phyloP scores from a whole-genome alignment of 257 asterid species.

The Fraxinus anomala region DNA sequence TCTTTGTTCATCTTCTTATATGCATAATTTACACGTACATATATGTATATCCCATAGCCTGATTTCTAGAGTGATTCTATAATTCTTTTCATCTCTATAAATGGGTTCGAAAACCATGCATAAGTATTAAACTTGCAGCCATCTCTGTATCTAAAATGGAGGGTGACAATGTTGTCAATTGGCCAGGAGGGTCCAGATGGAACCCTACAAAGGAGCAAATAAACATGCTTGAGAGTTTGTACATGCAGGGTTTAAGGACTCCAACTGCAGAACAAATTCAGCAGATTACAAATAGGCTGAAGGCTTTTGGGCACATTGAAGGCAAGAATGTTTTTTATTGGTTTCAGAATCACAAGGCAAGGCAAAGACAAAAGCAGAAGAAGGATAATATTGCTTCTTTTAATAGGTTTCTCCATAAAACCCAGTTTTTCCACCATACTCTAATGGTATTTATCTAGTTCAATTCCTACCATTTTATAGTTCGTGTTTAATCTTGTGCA shows the following conservation, averaged over 20 bases:
- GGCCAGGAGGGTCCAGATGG: constrained; percentile 66
- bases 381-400: constrained; percentile 37
- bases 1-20: constrained; percentile 44
- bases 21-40: constrained; percentile 36
- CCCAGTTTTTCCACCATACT: constrained; percentile 37
- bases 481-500: background rate
- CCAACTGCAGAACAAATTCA: constrained; percentile 86
- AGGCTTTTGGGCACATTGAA: constrained; percentile 74
- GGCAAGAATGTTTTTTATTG: constrained; percentile 90
- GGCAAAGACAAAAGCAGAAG: constrained; percentile 76
- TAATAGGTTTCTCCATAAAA: constrained; percentile 44
- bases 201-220: constrained; percentile 90
- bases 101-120: constrained; percentile 31
- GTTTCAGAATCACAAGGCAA: constrained; percentile 91
- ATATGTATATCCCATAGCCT: constrained; percentile 37
- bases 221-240: constrained; percentile 66
- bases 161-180: constrained; percentile 32
- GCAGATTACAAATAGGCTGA: constrained; percentile 57
- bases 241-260: constrained; percentile 73
- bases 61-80: constrained; percentile 27
- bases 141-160: constrained; percentile 35
- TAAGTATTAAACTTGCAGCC: background rate
- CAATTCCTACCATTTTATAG: background rate
- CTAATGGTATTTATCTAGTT: constrained; percentile 41
- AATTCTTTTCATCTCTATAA: constrained; percentile 34